Evolutionary conservation across 345 rosid genomes (phyloP).

Genomic region (Salix brachista): DNA sequence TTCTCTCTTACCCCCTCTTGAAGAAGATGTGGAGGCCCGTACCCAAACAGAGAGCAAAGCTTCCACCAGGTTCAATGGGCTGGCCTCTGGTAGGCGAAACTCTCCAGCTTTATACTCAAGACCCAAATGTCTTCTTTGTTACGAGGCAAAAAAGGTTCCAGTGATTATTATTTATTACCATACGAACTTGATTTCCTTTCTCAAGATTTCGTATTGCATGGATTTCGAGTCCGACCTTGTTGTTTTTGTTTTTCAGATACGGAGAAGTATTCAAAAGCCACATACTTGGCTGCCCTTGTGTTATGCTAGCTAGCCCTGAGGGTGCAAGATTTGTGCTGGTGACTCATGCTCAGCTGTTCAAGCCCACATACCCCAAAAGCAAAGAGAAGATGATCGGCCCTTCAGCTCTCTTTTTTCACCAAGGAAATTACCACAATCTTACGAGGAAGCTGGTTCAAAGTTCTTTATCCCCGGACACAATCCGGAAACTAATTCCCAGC

Average conservation of each 20-base stretch:
- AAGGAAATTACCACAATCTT: constrained; percentile 37
- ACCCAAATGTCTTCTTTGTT: constrained; percentile 49
- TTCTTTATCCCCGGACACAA: constrained; percentile 33
- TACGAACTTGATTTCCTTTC: background rate
- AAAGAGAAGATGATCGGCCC: constrained; percentile 48
- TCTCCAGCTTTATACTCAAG: constrained; percentile 44
- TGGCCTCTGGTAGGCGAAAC: constrained; percentile 63
- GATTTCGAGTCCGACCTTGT: background rate
- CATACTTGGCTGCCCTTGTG: constrained; percentile 53
- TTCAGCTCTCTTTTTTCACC: constrained; percentile 53
- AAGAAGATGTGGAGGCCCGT: constrained; percentile 1
- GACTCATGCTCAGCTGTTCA: constrained; percentile 43
- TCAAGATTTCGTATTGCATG: background rate
- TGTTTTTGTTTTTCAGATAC: constrained; percentile 18
- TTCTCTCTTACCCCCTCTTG: constrained; percentile 29
- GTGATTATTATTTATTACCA: background rate
- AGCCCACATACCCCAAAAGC: constrained; percentile 52
- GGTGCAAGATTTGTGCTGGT: constrained; percentile 48
- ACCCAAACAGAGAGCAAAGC: constrained; percentile 8
- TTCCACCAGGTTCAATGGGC: constrained; percentile 62
- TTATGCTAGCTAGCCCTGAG: constrained; percentile 47
- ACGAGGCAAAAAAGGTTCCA: constrained; percentile 37
- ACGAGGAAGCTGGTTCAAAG: constrained; percentile 42
- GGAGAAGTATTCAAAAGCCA: constrained; percentile 51
- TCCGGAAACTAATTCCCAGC: constrained; percentile 30